Conservation (phyloP, 129 eudicot genomes). For the Lonicera japonica region DNA sequence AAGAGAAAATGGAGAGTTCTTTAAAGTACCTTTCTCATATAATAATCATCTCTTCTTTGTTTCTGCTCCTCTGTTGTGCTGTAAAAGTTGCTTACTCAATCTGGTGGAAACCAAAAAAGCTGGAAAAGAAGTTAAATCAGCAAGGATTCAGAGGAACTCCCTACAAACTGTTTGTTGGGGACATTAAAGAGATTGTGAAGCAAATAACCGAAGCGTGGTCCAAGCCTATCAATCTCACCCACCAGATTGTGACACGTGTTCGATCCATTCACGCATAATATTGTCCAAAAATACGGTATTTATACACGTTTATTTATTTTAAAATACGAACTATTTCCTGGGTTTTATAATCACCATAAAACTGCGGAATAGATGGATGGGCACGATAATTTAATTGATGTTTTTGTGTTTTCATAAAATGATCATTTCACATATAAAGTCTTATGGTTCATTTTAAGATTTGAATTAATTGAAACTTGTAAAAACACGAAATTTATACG, state of each 20-base stretch:
- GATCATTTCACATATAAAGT: too few relatives aligned
- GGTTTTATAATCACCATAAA: too few relatives aligned
- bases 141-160: conserved; percentile 59
- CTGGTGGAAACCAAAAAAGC: conserved; percentile 55
- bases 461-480: too few relatives aligned
- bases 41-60: not conserved
- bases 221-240: conserved; percentile 37
- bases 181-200: conserved; percentile 37
- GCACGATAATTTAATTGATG: too few relatives aligned
- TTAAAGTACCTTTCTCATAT: conserved; percentile 2
- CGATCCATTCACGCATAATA: conserved; percentile 40
- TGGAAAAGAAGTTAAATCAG: conserved; percentile 37
- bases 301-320: not conserved
- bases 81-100: conserved; percentile 21
- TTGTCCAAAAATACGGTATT: conserved; percentile 46
- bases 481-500: too few relatives aligned
- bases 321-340: too few relatives aligned
- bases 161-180: conserved; percentile 49
- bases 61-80: conserved; percentile 12
- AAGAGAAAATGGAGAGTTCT: not conserved
- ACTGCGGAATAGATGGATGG: too few relatives aligned
- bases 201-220: conserved; percentile 41
- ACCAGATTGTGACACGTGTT: conserved; percentile 49
- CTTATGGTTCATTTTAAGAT: too few relatives aligned
- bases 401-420: too few relatives aligned